Base-by-base conservation (phyloP, 257 asterid genomes). In the Nicotiana attenuata region DNA sequence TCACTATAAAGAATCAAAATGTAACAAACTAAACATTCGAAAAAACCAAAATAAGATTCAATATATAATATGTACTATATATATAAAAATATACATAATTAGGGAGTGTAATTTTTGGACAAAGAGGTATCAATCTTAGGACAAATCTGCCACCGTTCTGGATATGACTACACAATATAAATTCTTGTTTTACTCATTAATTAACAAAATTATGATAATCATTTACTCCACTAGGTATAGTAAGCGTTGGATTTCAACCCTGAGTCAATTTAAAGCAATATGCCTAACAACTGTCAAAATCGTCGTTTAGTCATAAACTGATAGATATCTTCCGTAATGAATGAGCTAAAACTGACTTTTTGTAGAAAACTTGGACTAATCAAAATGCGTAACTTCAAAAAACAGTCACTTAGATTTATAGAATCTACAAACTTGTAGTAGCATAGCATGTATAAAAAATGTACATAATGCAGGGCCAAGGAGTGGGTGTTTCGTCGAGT, bases 201-300 rank as follows among this genome's bases (percentile, higher is more conserved):
- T 35, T 4, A 4, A 67, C 19, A 35, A 10, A 35, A 35, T 35
- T 33, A 17, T 10, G 17, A 5, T 41, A 11, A 41, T 10, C 55
- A 67, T 69, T 69, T 67, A n/a, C 29, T 67, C 35, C 35, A 31
- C 35, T 31, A 26, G 29, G 29, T 69, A 69, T 41, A n/a, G 10
- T n/a, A 20, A 68, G 35, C 10, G n/a, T 10, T 2, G 55, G 56
- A n/a, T 4, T 10, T n/a, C 47, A 71, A 65, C 31, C 81, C 53
- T 77, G 47, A 67, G 78, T 83, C 83, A 41, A 50, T 10, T 71
- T 76, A 41, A 56, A 20, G 59, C 38, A 71, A 71, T 14, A 24
- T 73, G 79, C 41, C 41, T 47, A 73, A 73, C 79, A 73, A 47
- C 79, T 73, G 79, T 47, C 41, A 73, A 24, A 24, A 47, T 24